A percentile compares a stretch with the other conserved stretches of the same genome.
Conservation (phyloP, 2,329 filamentous ascomycete species). For the Colletotrichum aenigma region DNA sequence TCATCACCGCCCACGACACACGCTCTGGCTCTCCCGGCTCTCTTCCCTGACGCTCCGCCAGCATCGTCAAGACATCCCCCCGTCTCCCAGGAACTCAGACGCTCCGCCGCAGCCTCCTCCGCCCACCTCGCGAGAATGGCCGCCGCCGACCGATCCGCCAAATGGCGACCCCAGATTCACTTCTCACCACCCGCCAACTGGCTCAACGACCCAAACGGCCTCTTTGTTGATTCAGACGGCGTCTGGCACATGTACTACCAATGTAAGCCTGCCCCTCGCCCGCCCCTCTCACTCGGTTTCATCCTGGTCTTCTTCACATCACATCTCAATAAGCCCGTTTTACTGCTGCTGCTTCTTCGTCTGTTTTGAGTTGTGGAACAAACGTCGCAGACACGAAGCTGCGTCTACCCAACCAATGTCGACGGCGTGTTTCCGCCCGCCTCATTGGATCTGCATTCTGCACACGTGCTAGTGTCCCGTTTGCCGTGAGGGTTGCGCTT, state of each 20-base stretch:
- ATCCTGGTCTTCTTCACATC: neutral
- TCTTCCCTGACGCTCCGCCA: neutral
- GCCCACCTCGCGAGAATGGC: conserved; percentile 5
- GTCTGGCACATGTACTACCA: conserved; percentile 71
- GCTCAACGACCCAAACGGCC: conserved; percentile 69
- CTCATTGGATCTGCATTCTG: conserved; percentile 15
- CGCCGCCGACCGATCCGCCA: conserved; percentile 20
- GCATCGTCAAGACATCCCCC: neutral
- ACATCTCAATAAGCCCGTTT: neutral
- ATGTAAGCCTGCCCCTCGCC: conserved; percentile 37
- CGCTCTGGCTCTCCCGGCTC: neutral
- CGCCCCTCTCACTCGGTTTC: neutral
- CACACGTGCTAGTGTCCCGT: conserved; percentile 20
- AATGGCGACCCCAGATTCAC: conserved; percentile 56
- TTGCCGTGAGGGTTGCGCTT: conserved; percentile 3
- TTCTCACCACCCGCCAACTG: conserved; percentile 57
- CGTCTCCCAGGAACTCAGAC: conserved; percentile 1
- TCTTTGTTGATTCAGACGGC: conserved; percentile 62
- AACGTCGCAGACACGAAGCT: neutral
- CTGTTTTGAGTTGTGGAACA: conserved; percentile 7
- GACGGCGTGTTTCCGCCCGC: conserved; percentile 23
- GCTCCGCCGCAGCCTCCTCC: neutral
- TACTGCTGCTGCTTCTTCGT: neutral
- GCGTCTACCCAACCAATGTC: conserved; percentile 28
- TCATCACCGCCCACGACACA: neutral